phyloP scores from a whole-genome alignment of 768 basidiomycete genomes.

The Lactarius tabidus region DNA sequence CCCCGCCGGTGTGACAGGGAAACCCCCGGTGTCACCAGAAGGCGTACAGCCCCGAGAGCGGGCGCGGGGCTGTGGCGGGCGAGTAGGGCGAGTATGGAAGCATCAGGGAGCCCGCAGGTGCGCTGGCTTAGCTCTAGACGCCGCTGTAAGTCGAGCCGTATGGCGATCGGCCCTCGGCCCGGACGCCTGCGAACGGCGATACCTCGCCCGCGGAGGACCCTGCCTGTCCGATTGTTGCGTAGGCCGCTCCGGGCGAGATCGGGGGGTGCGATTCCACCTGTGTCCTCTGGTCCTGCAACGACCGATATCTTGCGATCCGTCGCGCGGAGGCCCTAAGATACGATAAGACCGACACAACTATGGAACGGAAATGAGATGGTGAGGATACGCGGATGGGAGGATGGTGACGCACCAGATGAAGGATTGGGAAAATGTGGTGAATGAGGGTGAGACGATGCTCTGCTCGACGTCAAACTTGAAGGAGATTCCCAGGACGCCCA shows the following conservation, averaged over 20 bases:
- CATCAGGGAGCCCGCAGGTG: no score
- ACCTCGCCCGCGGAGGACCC: no score
- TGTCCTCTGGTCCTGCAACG: conserved; percentile 56
- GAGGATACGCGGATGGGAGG: not conserved
- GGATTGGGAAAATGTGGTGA: conserved; percentile 76
- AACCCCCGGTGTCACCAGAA: no score
- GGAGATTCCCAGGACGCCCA: conserved; percentile 90
- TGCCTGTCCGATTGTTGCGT: conserved; percentile 65
- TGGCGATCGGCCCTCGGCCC: no score
- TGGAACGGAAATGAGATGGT: not conserved
- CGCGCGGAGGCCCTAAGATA: conserved; percentile 45
- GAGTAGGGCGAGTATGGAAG: no score
- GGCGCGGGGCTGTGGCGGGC: no score
- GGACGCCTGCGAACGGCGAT: no score
- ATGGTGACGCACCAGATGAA: conserved; percentile 57
- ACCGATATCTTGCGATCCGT: conserved; percentile 50
- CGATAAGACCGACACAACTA: conserved; percentile 79
- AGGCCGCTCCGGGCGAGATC: conserved; percentile 46
- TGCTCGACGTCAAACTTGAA: conserved; percentile 98
- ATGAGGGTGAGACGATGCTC: conserved; percentile 78
- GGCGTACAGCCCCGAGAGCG: no score
- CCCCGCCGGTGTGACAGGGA: no score
- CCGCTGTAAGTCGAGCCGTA: no score
- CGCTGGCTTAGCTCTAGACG: no score
- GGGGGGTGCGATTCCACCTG: conserved; percentile 64